A percentile compares a stretch with the other conserved stretches of the same genome.
phyloP scores from a whole-genome alignment of 768 basidiomycete genomes.

The Leccinum longicurvipes region DNA sequence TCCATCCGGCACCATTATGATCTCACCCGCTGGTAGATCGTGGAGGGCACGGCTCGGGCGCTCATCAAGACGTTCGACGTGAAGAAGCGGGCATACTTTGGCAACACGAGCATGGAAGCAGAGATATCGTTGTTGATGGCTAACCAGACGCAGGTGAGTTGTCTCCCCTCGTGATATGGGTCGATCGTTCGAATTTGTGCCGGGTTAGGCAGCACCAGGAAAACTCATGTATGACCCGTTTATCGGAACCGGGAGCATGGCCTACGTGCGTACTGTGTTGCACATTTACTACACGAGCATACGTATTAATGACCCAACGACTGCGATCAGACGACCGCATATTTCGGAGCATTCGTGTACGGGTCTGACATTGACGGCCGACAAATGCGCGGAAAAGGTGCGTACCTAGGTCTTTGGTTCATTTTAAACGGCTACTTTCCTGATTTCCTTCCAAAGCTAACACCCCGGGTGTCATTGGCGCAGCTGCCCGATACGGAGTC shows the following conservation, averaged over 20 bases:
- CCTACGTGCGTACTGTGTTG: conserved; percentile 51
- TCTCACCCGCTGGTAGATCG: conserved; percentile 36
- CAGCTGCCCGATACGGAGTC: conserved; percentile 83
- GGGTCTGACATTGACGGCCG: conserved; percentile 97
- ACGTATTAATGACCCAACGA: neutral
- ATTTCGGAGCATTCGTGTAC: conserved; percentile 83
- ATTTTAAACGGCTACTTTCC: neutral
- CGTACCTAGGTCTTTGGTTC: neutral
- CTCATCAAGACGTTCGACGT: conserved; percentile 76
- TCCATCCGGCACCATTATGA: neutral
- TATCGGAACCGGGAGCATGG: conserved; percentile 89
- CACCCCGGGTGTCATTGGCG: conserved; percentile 70
- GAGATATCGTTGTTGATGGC: conserved; percentile 96
- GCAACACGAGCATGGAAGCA: conserved; percentile 97
- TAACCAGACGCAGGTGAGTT: conserved; percentile 84
- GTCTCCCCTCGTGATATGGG: neutral
- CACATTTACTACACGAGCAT: neutral
- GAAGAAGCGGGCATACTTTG: conserved; percentile 86
- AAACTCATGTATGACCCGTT: conserved; percentile 96
- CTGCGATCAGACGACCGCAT: conserved; percentile 63
- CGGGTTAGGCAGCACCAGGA: conserved; percentile 71
- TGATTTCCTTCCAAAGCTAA: conserved; percentile 25
- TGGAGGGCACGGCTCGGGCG: conserved; percentile 63
- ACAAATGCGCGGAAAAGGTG: conserved; percentile 94
- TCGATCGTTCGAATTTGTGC: neutral